Conservation (phyloP, 768 basidiomycete genomes). For the Hydnomerulius pinastri region DNA sequence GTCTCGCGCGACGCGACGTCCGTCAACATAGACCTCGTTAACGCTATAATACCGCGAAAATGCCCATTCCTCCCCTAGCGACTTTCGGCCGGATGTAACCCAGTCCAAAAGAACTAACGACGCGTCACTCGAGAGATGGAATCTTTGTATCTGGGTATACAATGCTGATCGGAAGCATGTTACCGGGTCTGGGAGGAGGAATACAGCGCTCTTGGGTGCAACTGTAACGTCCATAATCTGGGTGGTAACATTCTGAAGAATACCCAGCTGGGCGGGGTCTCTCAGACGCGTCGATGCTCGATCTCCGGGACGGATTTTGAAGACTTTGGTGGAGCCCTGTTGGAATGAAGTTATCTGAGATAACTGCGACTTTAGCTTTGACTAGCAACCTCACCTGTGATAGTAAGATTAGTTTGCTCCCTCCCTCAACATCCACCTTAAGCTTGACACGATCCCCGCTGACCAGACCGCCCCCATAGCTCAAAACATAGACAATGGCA, state of each 20-base stretch:
- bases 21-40: conserved; percentile 79
- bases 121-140: conserved; percentile 59
- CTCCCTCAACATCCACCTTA: conserved; percentile 56
- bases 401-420: conserved; percentile 66
- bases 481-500: conserved; percentile 75
- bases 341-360: conserved; percentile 2
- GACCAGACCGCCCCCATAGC: conserved; percentile 92
- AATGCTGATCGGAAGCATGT: conserved; percentile 86
- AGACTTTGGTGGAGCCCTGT: conserved; percentile 94
- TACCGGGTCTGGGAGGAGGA: conserved; percentile 90
- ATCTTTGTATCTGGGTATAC: conserved; percentile 84
- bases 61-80: conserved; percentile 85
- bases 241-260: conserved; percentile 41
- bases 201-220: conserved; percentile 53
- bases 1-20: conserved; percentile 71
- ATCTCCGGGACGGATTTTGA: conserved; percentile 72
- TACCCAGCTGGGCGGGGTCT: conserved; percentile 8
- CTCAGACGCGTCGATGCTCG: conserved; percentile 47
- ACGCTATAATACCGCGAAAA: conserved; percentile 83
- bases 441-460: conserved; percentile 77
- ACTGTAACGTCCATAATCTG: conserved; percentile 67
- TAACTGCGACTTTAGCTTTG: neutral
- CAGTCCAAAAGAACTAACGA: conserved; percentile 85
- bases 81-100: conserved; percentile 86
- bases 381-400: conserved; percentile 66